Evolutionary conservation across 2,329 filamentous ascomycete species (phyloP), one percentile per base, ranked within the genome.

Genomic region (Fusarium dlaminii): DNA sequence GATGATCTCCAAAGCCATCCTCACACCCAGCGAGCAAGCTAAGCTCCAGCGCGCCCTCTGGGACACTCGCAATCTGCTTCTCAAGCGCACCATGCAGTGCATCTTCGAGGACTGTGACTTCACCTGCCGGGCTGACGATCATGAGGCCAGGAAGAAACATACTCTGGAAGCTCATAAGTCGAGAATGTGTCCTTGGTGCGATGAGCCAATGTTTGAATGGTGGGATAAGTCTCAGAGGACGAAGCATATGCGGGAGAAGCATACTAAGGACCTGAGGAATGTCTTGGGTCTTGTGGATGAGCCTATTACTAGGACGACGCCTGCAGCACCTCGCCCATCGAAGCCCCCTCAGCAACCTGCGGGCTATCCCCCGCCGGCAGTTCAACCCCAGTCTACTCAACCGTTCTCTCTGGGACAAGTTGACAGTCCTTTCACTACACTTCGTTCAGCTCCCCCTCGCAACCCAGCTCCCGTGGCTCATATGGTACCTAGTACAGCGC

Each of bases 1-100:
- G 3, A 80, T 81, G 51, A 74, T 84, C 22, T 81, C 80, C 22
- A 79, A 81, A 30, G 81, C 78, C 3, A 77, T 86, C 22, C 74
- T 86, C 61, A 87, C 85, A 0, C 81, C 82, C 0, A 83, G 80
- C 1, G 85, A 87, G 68, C 79, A 83, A 56, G 79, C 77, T 5
- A 73, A 78, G 9, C 76, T 86, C 2, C 82, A 86, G 39, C 10
- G 4, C 0, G 10, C 32, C 14, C 34, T 66, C 24, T 64, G 56
- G 46, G 12, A 56, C 1, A 20, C 64, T 10, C 73, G 76, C 3
- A 70, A 74, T 32, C 36, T 72, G 10, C 24, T 61, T 15, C n/a
- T 76, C 56, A 75, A 74, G 2, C 81, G 85, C 15, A 77, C 73
- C 4, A 68, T 77, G 29, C 76, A 74, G n/a, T 88, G 85, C 48